A percentile compares a stretch with the other conserved stretches of the same genome.
phyloP scores from a whole-genome alignment of 1,284 basidiomycete species.

The Thecaphora thlaspeos region DNA sequence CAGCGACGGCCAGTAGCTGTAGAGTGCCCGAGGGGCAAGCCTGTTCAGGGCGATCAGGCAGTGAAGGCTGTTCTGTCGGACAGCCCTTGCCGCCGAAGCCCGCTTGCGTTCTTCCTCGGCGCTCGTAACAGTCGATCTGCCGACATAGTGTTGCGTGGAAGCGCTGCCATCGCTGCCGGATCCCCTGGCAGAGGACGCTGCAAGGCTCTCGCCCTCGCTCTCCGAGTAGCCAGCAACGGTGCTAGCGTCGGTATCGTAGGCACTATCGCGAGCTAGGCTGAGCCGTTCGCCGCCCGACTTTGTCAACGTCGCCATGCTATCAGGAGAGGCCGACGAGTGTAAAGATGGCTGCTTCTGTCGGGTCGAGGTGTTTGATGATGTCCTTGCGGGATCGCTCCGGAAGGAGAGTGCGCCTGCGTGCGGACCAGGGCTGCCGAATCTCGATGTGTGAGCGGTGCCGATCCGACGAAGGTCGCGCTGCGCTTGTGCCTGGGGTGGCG shows the following conservation, averaged over 20 bases:
- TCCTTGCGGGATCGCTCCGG: no score
- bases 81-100: slow-evolving; percentile 10
- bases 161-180: not conserved
- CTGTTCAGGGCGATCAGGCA: slow-evolving; percentile 20
- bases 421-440: no score
- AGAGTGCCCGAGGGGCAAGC: slow-evolving; percentile 8
- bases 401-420: no score
- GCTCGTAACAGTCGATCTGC: not conserved
- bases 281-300: no score
- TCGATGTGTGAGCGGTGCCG: no score
- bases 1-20: slow-evolving; percentile 13
- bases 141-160: not conserved
- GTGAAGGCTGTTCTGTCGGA: slow-evolving; percentile 22
- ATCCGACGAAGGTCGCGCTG: no score
- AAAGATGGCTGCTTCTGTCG: no score
- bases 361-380: no score
- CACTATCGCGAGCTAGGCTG: not conserved
- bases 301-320: no score
- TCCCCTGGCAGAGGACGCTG: no score
- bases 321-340: no score
- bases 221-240: not conserved
- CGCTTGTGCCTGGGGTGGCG: no score
- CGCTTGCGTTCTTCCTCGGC: slow-evolving; percentile 14
- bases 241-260: not conserved
- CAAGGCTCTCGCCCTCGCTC: not conserved